phyloP scores from a whole-genome alignment of 164 flowering plant species.

The Tetrastigma voinierianum region DNA sequence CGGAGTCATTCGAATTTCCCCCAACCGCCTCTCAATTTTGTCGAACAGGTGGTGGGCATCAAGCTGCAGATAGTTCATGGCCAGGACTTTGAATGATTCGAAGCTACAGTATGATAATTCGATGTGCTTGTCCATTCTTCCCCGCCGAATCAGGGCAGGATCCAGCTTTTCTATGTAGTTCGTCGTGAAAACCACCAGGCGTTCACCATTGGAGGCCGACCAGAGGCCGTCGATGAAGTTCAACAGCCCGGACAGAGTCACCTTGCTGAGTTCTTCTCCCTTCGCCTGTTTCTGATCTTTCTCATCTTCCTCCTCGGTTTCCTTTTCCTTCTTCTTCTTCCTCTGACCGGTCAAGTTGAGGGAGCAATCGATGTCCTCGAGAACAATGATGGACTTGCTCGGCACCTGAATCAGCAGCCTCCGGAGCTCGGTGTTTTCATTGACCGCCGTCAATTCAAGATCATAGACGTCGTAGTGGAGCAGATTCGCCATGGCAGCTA shows the following conservation, averaged over 20 bases:
- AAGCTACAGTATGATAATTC: conserved; percentile 8
- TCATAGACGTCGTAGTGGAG: conserved; percentile 23
- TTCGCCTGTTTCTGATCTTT: background rate
- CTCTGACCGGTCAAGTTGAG: conserved; percentile 13
- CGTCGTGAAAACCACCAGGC: conserved; percentile 10
- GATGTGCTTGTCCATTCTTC: conserved; percentile 15
- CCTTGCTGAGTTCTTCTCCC: conserved; percentile 1
- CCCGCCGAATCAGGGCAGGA: conserved; percentile 9
- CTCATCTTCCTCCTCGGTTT: background rate
- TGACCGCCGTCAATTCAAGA: conserved; percentile 21
- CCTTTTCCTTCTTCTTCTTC: conserved; percentile 4
- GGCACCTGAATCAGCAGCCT: conserved; percentile 15
- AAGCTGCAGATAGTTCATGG: conserved; percentile 3
- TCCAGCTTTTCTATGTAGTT: conserved; percentile 12
- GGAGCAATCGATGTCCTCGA: conserved; percentile 18
- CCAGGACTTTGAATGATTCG: conserved; percentile 10
- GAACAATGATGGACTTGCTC: conserved; percentile 14
- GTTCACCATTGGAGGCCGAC: conserved; percentile 6
- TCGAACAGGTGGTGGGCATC: conserved; percentile 4
- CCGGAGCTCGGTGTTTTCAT: conserved; percentile 15
- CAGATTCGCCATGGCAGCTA: conserved; percentile 14
- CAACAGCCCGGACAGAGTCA: conserved; percentile 6
- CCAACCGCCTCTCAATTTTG: background rate
- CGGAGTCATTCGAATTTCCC: conserved; percentile 4
- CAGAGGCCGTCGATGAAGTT: conserved; percentile 1